Evolutionary conservation across 2,329 filamentous ascomycete species (phyloP), one percentile per base, ranked within the genome.

Genomic region (Bertia moriformis): DNA sequence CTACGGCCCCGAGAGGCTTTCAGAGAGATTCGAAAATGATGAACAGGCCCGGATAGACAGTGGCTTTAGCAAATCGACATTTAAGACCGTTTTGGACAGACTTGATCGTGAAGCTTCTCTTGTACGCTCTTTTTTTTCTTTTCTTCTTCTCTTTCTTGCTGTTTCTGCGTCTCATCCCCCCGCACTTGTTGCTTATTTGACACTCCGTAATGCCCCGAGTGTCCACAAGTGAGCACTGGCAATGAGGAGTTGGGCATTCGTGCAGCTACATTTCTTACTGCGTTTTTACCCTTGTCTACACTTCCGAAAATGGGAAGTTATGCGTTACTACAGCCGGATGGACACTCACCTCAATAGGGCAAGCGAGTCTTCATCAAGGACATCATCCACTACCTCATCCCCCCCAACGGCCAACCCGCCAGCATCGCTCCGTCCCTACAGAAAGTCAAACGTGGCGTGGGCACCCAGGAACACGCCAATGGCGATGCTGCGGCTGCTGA

Each of bases 301-400:
- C n/a, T n/a, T n/a, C n/a, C n/a, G n/a, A n/a, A n/a, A n/a, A n/a
- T n/a, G n/a, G n/a, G n/a, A n/a, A n/a, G n/a, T n/a, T n/a, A n/a
- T n/a, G n/a, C n/a, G n/a, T n/a, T n/a, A n/a, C n/a, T n/a, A n/a
- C n/a, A n/a, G n/a, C n/a, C n/a, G n/a, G n/a, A n/a, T n/a, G 64
- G 57, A 69, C 59, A 54, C 48, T 53, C 41, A 50, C 53, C 48
- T 44, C 40, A 38, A 39, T 49, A 93, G 83, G 83, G 78, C 51
- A 94, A 93, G 66, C 83, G 89, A 49, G 66, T 93, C 50, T 95
- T 96, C 65, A 91, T 98, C 71, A 98, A 35, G 15, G 32, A 35
- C 15, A 35, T 35, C 15, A 17, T 12, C 32, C 15, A 10, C 10
- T 35, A 35, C 32, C 32, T 35, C 7, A 7, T 35, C 12, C 32